Evolutionary conservation across 2,329 filamentous ascomycete species (phyloP).

Genomic region (Karstenula rhodostoma): DNA sequence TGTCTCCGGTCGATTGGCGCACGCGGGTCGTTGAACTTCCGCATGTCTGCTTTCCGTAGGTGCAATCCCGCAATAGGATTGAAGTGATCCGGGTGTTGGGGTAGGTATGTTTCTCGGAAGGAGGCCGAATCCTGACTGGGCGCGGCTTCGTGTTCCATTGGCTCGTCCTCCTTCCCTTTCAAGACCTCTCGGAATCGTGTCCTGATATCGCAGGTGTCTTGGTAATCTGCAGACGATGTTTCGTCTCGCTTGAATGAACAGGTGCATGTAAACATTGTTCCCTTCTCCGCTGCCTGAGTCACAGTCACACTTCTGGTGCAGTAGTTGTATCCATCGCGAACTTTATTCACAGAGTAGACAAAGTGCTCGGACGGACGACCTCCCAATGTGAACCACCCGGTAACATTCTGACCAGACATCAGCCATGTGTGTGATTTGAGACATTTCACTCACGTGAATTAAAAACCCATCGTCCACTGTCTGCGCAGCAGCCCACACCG

Average conservation of each 20-base stretch:
- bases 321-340: constrained; percentile 62
- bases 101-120: constrained; percentile 41
- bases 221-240: constrained; percentile 42
- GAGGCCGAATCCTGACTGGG: constrained; percentile 33
- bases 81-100: constrained; percentile 45
- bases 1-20: constrained; percentile 45
- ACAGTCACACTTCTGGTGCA: constrained; percentile 62
- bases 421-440: background rate
- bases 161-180: constrained; percentile 41
- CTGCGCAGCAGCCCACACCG: constrained; percentile 64
- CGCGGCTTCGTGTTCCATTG: constrained; percentile 33
- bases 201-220: constrained; percentile 47
- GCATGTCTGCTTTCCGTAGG: constrained; percentile 63
- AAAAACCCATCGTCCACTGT: constrained; percentile 60
- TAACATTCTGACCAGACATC: constrained; percentile 54
- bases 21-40: constrained; percentile 53
- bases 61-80: constrained; percentile 57
- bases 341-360: constrained; percentile 59
- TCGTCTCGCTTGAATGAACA: constrained; percentile 61
- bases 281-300: constrained; percentile 55
- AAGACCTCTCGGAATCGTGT: constrained; percentile 46
- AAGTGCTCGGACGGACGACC: constrained; percentile 59
- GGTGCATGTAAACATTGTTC: constrained; percentile 61
- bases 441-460: constrained; percentile 56
- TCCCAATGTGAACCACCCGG: constrained; percentile 61